Conservation (phyloP, 148 eudicot species). For the Heliosperma pusillum region DNA sequence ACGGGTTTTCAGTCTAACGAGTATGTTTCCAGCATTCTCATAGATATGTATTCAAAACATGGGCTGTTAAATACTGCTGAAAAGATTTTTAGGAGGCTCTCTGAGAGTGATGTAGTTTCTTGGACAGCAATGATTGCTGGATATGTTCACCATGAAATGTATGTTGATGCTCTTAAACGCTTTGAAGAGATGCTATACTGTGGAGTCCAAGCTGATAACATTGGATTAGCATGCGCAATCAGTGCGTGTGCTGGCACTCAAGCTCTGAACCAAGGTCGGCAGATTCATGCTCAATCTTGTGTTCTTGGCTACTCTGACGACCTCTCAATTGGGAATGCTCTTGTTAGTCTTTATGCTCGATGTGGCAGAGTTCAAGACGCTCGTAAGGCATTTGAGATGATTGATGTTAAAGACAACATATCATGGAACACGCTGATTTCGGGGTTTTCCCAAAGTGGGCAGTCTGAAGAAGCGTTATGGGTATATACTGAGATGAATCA, state of each 20-base stretch:
- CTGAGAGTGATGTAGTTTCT: slow-evolving; percentile 70
- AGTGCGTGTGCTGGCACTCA: slow-evolving; percentile 87
- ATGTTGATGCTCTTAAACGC: slow-evolving; percentile 61
- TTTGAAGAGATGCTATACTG: slow-evolving; percentile 67
- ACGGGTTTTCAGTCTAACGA: slow-evolving; percentile 82
- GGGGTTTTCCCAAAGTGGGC: slow-evolving; percentile 79
- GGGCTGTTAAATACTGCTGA: slow-evolving; percentile 58
- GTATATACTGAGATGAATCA: slow-evolving; percentile 64
- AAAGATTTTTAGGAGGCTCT: slow-evolving; percentile 61
- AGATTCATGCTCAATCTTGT: slow-evolving; percentile 74
- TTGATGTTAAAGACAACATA: slow-evolving; percentile 54
- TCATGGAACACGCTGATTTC: slow-evolving; percentile 87
- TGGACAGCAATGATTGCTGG: slow-evolving; percentile 94
- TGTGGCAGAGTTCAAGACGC: slow-evolving; percentile 77
- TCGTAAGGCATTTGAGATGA: slow-evolving; percentile 59
- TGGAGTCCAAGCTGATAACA: slow-evolving; percentile 67
- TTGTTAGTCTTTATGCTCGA: slow-evolving; percentile 70
- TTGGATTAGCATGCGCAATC: slow-evolving; percentile 82
- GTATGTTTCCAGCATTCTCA: slow-evolving; percentile 76
- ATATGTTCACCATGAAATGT: slow-evolving; percentile 66
- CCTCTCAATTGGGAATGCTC: slow-evolving; percentile 79
- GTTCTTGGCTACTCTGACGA: slow-evolving; percentile 63
- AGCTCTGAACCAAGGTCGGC: slow-evolving; percentile 76
- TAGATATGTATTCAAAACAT: slow-evolving; percentile 90
- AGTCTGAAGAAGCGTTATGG: slow-evolving; percentile 64